phyloP scores from a whole-genome alignment of 306 rosid genomes.

The Arachis hypogaea region DNA sequence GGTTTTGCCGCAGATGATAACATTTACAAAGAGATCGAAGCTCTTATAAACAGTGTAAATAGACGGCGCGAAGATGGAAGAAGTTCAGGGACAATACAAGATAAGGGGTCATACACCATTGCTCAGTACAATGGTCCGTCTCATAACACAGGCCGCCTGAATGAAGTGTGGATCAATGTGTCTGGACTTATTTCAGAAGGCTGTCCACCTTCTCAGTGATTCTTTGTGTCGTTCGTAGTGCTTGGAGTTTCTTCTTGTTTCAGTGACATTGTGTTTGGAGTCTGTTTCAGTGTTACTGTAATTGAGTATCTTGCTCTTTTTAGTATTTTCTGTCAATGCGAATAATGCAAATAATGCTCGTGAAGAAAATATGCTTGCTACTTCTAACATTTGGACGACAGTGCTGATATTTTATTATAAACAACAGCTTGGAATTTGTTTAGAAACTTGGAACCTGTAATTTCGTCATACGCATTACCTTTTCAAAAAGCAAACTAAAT shows the following conservation, averaged over 20 bases:
- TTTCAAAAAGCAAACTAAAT: background rate
- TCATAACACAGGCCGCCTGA: conserved; percentile 50
- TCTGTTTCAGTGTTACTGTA: background rate
- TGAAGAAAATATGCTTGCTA: background rate
- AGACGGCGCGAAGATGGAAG: conserved; percentile 28
- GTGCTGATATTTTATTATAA: background rate
- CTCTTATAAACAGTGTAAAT: conserved; percentile 54
- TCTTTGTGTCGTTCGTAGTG: background rate
- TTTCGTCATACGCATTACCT: background rate
- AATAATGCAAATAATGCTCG: conserved; percentile 27
- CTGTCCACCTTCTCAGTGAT: conserved; percentile 33
- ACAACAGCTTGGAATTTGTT: background rate
- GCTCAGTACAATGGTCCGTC: conserved; percentile 73
- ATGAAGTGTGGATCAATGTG: conserved; percentile 73
- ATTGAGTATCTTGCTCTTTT: conserved; percentile 2
- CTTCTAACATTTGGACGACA: background rate
- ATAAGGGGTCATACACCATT: conserved; percentile 47
- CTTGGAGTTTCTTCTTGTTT: conserved; percentile 1
- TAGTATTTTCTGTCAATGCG: background rate
- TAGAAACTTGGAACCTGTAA: background rate
- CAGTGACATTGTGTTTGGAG: background rate
- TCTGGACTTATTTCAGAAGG: conserved; percentile 44
- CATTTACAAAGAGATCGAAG: conserved; percentile 49
- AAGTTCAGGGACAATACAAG: conserved; percentile 36
- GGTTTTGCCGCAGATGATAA: conserved; percentile 74